Percentiles rank a stretch among this genome's conserved stretches.
Evolutionary conservation across 2,329 filamentous ascomycete species (phyloP).

Genomic region (Phoma herbarum): DNA sequence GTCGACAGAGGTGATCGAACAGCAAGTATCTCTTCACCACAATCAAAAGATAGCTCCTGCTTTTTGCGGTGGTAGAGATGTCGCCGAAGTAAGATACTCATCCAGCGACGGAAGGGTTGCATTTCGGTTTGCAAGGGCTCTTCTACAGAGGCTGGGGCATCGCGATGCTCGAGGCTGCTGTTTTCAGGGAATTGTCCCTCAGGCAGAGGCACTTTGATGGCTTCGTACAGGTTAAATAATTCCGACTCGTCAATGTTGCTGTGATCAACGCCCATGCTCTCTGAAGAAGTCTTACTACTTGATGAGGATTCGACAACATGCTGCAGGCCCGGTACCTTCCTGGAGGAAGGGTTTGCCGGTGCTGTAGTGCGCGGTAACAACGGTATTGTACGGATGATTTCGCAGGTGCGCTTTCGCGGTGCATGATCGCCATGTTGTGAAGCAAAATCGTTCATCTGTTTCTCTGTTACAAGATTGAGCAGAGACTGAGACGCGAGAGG

Average conservation of each 20-base stretch:
- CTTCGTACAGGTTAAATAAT: constrained; percentile 42
- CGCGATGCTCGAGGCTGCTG: constrained; percentile 19
- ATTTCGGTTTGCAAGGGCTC: constrained; percentile 8
- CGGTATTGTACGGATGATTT: constrained; percentile 28
- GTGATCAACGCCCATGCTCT: constrained; percentile 27
- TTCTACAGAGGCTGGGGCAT: constrained; percentile 8
- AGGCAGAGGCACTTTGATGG: constrained; percentile 43
- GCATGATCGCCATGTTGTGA: constrained; percentile 21
- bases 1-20: constrained; percentile 20
- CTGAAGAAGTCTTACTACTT: constrained; percentile 23
- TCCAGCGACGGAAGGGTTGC: constrained; percentile 74
- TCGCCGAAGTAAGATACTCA: constrained; percentile 72
- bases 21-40: constrained; percentile 20
- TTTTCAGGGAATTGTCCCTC: constrained; percentile 34
- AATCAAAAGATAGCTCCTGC: constrained; percentile 51
- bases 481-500: constrained; percentile 46
- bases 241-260: constrained; percentile 31
- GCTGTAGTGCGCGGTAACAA: constrained; percentile 23
- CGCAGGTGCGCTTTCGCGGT: constrained; percentile 36
- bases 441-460: constrained; percentile 12
- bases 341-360: constrained; percentile 26
- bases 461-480: constrained; percentile 43
- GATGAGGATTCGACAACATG: constrained; percentile 13
- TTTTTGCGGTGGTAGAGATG: constrained; percentile 52
- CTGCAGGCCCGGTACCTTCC: constrained; percentile 13